These are phyloP conservation scores for Sarocladiaceae sp. DNA, from an alignment of 2,329 filamentous ascomycete genomes.

Conservation along the genomic window DNA sequence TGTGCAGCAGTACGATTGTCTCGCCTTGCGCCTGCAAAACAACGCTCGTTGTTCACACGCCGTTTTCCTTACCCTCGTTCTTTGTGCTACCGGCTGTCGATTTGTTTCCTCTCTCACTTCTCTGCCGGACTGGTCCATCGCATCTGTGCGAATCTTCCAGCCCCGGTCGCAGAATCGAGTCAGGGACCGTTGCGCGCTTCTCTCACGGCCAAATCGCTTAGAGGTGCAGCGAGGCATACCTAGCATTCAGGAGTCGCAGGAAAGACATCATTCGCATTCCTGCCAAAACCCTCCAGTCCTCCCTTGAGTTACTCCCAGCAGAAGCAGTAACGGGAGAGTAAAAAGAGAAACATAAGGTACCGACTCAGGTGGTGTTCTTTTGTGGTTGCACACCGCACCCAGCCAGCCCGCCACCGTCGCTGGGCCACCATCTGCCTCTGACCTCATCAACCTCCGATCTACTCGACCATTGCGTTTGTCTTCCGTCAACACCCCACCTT, in stretches of 20 bases:
- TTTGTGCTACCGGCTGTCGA: no score
- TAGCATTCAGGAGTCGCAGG: background rate
- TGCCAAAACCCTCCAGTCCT: background rate
- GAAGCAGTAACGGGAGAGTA: constrained; percentile 1
- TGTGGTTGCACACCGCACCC: constrained; percentile 5
- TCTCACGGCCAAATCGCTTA: no score
- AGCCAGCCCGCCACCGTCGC: constrained; percentile 1
- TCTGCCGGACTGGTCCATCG: no score
- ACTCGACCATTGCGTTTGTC: constrained; percentile 10
- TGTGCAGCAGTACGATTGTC: no score
- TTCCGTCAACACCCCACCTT: constrained; percentile 17
- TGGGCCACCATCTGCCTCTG: constrained; percentile 10
- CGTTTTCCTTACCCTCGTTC: no score
- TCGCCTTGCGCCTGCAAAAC: no score
- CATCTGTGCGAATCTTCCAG: background rate
- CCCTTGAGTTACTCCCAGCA: no score
- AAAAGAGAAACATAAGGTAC: background rate
- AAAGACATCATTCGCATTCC: constrained; percentile 3
- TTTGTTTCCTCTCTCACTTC: no score
- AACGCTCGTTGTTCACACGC: no score
- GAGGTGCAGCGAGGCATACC: no score
- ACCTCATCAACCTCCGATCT: constrained; percentile 14
- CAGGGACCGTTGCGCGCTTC: no score
- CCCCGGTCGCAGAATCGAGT: no score
- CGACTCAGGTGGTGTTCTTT: constrained; percentile 2